Base-by-base conservation (phyloP, 2,329 filamentous ascomycete species). In the Cytospora piceicola region DNA sequence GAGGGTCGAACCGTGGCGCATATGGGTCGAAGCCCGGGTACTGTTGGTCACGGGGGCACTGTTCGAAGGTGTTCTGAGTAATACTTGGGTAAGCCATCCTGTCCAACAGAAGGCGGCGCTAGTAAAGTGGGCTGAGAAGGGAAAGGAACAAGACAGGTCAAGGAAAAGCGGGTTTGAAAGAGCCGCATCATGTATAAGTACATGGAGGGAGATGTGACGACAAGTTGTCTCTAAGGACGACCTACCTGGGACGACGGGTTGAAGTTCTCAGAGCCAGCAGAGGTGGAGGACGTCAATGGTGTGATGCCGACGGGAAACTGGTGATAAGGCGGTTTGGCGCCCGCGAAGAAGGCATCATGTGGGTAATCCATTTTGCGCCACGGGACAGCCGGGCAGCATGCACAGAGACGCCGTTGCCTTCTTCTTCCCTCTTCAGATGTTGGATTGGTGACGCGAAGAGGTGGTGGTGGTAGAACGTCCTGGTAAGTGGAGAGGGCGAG, bases 161-260 rank as follows among this genome's bases (percentile, higher is more conserved):
- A 63, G 55, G 58, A 46, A 63, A 57, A 62, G 55, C 55, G 58
- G 52, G 27, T 27, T 36, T 22, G 51, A 51, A 53, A 62, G 55
- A 57, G 66, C 59, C 56, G 63, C 59, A 62, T 39, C 51, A 60
- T 56, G 59, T 57, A 64, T 9, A 39, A 46, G 65, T 61, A 63
- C 61, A 39, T 46, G 42, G 27, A 17, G n/a, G 34, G 17, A 56
- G n/a, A n/a, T n/a, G 5, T 54, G 27, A 51, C 55, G 46, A 59
- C 14, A 22, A 12, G 15, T 22, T 32, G 36, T 6, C 29, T 2
- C 54, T n/a, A 27, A 14, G 6, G 66, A 58, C 64, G 65, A 82
- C 82, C 77, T 77, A 87, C 84, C 74, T 83, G 81, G 71, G 84
- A 81, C 70, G 84, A 86, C 61, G 82, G 82, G 72, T 77, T 80